phyloP scores from a whole-genome alignment of 805 yeast genomes.

The Cyberlindnera maritima region DNA sequence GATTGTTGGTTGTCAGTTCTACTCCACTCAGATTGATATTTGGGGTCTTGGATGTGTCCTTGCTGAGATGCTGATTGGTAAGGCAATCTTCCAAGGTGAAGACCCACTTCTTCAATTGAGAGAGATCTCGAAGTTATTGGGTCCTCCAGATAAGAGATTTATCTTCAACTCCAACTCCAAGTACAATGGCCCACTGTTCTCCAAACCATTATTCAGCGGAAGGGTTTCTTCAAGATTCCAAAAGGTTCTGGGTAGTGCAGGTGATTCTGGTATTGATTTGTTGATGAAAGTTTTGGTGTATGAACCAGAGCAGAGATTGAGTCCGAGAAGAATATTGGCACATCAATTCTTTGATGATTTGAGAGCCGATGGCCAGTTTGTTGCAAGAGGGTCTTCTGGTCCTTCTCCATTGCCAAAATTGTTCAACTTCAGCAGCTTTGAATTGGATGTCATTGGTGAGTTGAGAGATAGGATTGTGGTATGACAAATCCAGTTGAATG shows the following conservation, averaged over 20 bases:
- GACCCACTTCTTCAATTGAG: conserved; percentile 85
- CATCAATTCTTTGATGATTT: conserved; percentile 90
- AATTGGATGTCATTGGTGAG: conserved; percentile 47
- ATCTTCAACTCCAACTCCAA: conserved; percentile 72
- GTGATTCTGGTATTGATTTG: conserved; percentile 83
- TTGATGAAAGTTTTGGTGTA: conserved; percentile 80
- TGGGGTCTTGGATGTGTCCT: conserved; percentile 98
- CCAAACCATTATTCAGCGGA: conserved; percentile 60
- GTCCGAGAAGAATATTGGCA: conserved; percentile 78
- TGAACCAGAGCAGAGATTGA: conserved; percentile 80
- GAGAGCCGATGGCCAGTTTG: conserved; percentile 50
- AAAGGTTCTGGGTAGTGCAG: conserved; percentile 71
- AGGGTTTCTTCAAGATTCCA: conserved; percentile 54
- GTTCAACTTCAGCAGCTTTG: conserved; percentile 72
- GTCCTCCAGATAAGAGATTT: conserved; percentile 78
- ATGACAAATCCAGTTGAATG: not conserved
- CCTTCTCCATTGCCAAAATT: conserved; percentile 45
- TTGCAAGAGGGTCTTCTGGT: conserved; percentile 52
- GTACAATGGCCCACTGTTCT: conserved; percentile 71
- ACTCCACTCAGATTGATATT: conserved; percentile 88
- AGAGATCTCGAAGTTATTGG: conserved; percentile 85
- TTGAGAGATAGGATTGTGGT: conserved; percentile 21
- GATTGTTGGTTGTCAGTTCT: conserved; percentile 84
- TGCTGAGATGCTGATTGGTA: conserved; percentile 90
- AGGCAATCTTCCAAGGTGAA: conserved; percentile 93